These are phyloP conservation scores for Ceratopteris richardii DNA, from an alignment of 75 land plant species.

Conservation along the genomic window DNA sequence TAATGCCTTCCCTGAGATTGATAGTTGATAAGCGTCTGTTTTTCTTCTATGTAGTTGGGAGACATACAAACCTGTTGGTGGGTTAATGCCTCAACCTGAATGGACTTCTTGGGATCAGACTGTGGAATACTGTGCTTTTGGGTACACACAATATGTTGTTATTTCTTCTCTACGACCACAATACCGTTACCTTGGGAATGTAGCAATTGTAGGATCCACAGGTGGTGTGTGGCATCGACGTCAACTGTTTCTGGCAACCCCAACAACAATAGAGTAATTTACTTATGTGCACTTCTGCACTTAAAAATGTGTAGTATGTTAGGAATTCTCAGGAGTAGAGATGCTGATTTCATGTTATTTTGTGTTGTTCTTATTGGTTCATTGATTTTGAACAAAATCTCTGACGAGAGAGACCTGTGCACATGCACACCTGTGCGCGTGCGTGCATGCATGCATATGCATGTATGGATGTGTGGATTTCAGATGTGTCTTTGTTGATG, in stretches of 20 bases:
- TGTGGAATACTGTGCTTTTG: constrained; percentile 99
- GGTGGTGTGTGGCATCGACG: constrained; percentile 99
- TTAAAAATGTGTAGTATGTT: too few species aligned
- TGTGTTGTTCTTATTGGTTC: too few species aligned
- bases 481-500: constrained; percentile 99
- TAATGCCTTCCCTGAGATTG: too few species aligned
- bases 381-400: too few species aligned
- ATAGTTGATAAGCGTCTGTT: too few species aligned
- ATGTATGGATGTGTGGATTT: too few species aligned
- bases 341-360: too few species aligned
- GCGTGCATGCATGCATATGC: too few species aligned
- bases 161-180: constrained; percentile 94
- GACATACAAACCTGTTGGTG: constrained; percentile 86
- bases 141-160: constrained; percentile 82
- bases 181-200: constrained; percentile 96
- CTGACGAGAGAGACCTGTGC: too few species aligned
- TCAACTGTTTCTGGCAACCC: constrained; percentile 93
- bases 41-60: constrained; percentile 99
- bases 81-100: constrained; percentile 93
- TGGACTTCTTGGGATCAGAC: constrained; percentile 99
- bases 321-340: too few species aligned
- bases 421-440: too few species aligned
- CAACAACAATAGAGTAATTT: constrained; percentile 98
- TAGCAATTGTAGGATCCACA: constrained; percentile 89
- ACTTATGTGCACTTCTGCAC: too few species aligned